phyloP scores from a whole-genome alignment of 2,329 filamentous ascomycete genomes.

The Ophiostoma sp. region DNA sequence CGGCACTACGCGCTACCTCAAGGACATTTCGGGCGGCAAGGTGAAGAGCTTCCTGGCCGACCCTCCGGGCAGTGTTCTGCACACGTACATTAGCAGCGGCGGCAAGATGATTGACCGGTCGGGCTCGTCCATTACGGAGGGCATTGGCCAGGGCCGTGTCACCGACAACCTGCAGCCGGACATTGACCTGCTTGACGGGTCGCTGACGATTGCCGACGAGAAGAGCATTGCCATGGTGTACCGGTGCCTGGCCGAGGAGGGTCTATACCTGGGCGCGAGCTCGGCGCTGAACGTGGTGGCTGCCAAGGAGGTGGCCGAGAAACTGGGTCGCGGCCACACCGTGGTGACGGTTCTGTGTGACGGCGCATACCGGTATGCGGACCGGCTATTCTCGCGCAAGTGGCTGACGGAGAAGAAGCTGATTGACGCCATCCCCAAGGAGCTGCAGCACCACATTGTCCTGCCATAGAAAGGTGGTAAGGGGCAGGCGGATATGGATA shows the following conservation, averaged over 20 bases:
- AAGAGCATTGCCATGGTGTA: constrained; percentile 99
- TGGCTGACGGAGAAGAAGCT: constrained; percentile 89
- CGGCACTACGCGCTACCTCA: constrained; percentile 83
- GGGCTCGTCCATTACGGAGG: constrained; percentile 92
- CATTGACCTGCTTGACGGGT: constrained; percentile 79
- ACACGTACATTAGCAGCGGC: constrained; percentile 85
- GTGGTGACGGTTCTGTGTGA: constrained; percentile 94
- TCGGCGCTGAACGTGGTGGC: constrained; percentile 94
- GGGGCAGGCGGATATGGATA: background rate
- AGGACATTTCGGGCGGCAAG: constrained; percentile 72
- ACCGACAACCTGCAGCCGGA: constrained; percentile 94
- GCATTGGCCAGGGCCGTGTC: constrained; percentile 92
- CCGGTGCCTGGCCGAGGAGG: constrained; percentile 91
- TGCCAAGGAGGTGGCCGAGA: constrained; percentile 89
- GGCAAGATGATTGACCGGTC: constrained; percentile 78
- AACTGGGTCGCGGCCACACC: constrained; percentile 82
- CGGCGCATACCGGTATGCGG: constrained; percentile 95
- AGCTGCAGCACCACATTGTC: constrained; percentile 91
- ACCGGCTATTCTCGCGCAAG: constrained; percentile 85
- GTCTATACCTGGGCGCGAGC: constrained; percentile 90
- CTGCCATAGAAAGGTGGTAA: constrained; percentile 58
- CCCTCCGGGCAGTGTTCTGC: constrained; percentile 88
- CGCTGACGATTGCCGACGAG: constrained; percentile 81
- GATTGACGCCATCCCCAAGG: constrained; percentile 75
- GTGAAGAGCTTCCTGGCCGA: constrained; percentile 92